Base-by-base conservation (phyloP, 352 stramenopile genomes). In the Phytophthora nicotianae region DNA sequence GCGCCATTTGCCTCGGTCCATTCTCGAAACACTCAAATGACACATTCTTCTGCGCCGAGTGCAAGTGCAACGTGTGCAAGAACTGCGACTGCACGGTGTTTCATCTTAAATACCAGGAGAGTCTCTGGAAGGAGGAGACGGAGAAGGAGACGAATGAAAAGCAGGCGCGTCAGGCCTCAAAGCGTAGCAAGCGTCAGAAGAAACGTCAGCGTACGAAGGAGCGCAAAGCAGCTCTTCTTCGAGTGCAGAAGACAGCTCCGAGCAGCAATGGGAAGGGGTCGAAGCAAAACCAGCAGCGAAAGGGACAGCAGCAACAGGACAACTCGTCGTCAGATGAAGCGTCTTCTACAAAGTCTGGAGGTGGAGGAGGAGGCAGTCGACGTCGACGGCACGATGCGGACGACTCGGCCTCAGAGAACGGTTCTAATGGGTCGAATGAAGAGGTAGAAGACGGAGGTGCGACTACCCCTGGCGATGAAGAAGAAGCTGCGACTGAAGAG, bases 51-150 rank as follows among this genome's bases (percentile, higher is more conserved):
- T 99, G 97, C 68, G 83, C 88, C 32, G 97, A 99, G 79, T 99
- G 96, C 79, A 98, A 99, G 77, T 99, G 97, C 65, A 96, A 98
- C 56, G 97, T 99, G 9, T 99, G 97, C 71, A 93, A 85, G 74
- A 93, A 93, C 51, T 99, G 97, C 66, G 95, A 99, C 69, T 99
- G 97, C 74, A 95, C 89, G 26, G 84, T 98, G 1, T 99, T 98
- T 69, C 97, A 99, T 68, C 81, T 99, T 23, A 97, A 97, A 52
- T 99, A 99, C 64, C 97, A 99, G 58, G 81, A 91, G 48, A 98
- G 95, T 60, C 87, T 98, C 49, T 98, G 88, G 78, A 97, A 97
- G 50, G 95, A 98, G 60, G 74, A 98, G 68, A 96, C 92, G 40
- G 96, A 97, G 64, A 96, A 96, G 56, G 85, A 97, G 50, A 96